These are phyloP conservation scores for Simmondsia chinensis DNA, from an alignment of 148 eudicot genomes.

Conservation along the genomic window DNA sequence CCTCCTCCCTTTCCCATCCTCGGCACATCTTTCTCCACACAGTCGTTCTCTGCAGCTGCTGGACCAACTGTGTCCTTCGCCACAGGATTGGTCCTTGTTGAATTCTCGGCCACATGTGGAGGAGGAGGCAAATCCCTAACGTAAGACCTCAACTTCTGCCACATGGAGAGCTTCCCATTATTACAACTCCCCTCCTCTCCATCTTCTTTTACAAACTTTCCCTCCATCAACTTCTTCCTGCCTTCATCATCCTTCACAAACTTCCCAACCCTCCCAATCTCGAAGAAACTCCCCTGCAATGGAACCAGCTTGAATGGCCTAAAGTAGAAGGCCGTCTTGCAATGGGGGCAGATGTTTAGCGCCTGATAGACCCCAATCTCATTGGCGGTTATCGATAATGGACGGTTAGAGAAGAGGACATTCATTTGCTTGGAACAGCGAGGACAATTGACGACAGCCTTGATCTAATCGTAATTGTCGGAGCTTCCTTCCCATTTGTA, in stretches of 20 bases:
- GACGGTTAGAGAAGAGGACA: slow-evolving; percentile 74
- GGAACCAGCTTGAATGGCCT: slow-evolving; percentile 66
- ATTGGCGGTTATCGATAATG: slow-evolving; percentile 50
- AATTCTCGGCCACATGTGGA: neutral
- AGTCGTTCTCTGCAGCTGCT: slow-evolving; percentile 17
- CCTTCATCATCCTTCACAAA: slow-evolving; percentile 19
- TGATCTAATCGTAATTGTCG: slow-evolving; percentile 56
- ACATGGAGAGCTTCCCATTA: slow-evolving; percentile 33
- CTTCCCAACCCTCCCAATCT: slow-evolving; percentile 62
- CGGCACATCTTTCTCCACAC: slow-evolving; percentile 7
- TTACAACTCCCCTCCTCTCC: too few species aligned
- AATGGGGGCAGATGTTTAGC: slow-evolving; percentile 52
- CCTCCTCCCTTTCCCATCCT: slow-evolving; percentile 3
- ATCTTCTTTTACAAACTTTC: too few species aligned
- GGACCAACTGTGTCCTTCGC: slow-evolving; percentile 20
- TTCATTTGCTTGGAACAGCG: slow-evolving; percentile 57
- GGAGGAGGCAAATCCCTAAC: slow-evolving; percentile 26
- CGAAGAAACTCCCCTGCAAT: slow-evolving; percentile 70
- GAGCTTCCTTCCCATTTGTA: slow-evolving; percentile 73
- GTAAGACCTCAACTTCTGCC: slow-evolving; percentile 86
- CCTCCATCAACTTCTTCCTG: slow-evolving; percentile 4
- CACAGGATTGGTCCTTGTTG: neutral
- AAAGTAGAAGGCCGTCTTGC: slow-evolving; percentile 74
- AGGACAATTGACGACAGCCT: slow-evolving; percentile 70
- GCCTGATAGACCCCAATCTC: slow-evolving; percentile 67